Evolutionary conservation across 768 basidiomycete species (phyloP).

Genomic region (Royoungia palumana): DNA sequence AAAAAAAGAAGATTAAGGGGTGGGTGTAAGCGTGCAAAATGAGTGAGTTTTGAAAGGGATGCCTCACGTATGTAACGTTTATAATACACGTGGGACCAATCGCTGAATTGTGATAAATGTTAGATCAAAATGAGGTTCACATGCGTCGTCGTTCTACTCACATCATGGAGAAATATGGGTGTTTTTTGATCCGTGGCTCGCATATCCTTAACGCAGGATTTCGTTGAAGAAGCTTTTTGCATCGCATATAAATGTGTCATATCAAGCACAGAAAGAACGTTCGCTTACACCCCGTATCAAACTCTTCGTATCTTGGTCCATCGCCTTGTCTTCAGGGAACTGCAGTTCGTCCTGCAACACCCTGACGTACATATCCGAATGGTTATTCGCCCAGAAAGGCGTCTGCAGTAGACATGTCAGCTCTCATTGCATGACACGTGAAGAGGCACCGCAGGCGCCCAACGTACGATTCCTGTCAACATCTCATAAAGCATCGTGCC

Average conservation of each 20-base stretch:
- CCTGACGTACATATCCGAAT: slow-evolving; percentile 91
- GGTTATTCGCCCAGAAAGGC: slow-evolving; percentile 89
- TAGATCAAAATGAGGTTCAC: slow-evolving; percentile 9
- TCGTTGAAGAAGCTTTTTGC: slow-evolving; percentile 77
- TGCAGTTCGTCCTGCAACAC: slow-evolving; percentile 87
- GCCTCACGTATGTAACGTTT: slow-evolving; percentile 88
- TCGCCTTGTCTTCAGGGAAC: slow-evolving; percentile 87
- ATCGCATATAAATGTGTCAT: slow-evolving; percentile 10
- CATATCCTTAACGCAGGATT: slow-evolving; percentile 88
- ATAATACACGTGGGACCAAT: slow-evolving; percentile 92
- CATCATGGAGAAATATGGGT: slow-evolving; percentile 96
- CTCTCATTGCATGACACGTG: slow-evolving; percentile 14
- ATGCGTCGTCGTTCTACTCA: slow-evolving; percentile 36
- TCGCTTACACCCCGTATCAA: slow-evolving; percentile 85
- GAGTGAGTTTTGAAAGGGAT: slow-evolving; percentile 1
- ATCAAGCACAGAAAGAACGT: neutral
- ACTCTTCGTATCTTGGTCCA: slow-evolving; percentile 94
- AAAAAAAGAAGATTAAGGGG: slow-evolving; percentile 5
- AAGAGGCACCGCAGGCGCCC: slow-evolving; percentile 4
- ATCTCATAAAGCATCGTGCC: slow-evolving; percentile 98
- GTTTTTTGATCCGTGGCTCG: slow-evolving; percentile 90
- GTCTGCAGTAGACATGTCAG: slow-evolving; percentile 49
- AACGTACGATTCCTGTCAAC: slow-evolving; percentile 84
- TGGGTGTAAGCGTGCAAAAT: slow-evolving; percentile 14
- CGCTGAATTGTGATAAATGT: slow-evolving; percentile 45